Base-by-base conservation (phyloP, 73 alveolate species). In the Blepharisma stoltei region DNA sequence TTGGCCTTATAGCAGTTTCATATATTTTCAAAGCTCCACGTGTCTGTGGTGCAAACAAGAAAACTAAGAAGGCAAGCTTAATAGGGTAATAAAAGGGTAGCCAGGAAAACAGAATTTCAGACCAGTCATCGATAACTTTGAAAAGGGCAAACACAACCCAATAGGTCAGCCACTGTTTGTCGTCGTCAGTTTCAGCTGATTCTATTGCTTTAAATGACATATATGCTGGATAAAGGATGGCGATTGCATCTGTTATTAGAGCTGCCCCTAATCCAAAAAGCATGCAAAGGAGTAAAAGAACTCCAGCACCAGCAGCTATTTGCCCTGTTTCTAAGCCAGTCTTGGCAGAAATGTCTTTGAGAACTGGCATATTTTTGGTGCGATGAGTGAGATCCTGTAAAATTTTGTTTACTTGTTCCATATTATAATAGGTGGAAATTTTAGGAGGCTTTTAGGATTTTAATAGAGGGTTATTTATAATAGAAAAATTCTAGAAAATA, bases 91-190 rank as follows among this genome's bases (percentile, higher is more conserved):
- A 92, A 90, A 89, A 92, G 9, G 97, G 98, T 23, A 92, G 71
- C 88, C 92, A 70, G 54, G 71, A 76, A 48, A 90, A 81, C 67
- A 92, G 80, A 78, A 86, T 60, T 8, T 83, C 90, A 6, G 92
- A 83, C 78, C 85, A 88, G 25, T 76, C 83, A 71, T 92, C 98
- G 52, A 87, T 77, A 7, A 92, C 81, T 54, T 76, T 67, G 86
- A 87, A 81, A 46, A 76, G 11, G n/a, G 92, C 96, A 70, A 87
- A 92, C 21, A 84, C 83, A 8, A 83, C 91, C 98, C 96, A 92
- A 84, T 92, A 92, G 65, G 96, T 87, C 66, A 92, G 81, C 98
- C 98, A 92, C 44, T 86, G 91, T 78, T 87, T 82, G 81, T 89
- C 96, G 32, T 78, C 90, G 1, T 77, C 91, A 21, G 84, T 90